A percentile compares a stretch with the other conserved stretches of the same genome.
phyloP scores from a whole-genome alignment of 2,329 filamentous ascomycete species.

The Colletotrichum sp. region DNA sequence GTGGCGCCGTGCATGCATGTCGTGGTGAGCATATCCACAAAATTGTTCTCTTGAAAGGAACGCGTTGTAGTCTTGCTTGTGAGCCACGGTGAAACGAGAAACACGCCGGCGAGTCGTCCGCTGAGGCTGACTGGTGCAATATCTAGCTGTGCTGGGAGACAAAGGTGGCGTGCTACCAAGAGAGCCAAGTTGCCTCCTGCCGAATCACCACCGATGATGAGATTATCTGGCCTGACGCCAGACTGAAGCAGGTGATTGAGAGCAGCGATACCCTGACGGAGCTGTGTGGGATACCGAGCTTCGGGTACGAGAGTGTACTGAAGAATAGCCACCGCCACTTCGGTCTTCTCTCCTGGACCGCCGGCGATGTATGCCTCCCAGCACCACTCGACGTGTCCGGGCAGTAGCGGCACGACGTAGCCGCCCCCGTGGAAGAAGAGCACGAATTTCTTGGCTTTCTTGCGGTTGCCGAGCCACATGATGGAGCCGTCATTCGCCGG shows the following conservation, averaged over 20 bases:
- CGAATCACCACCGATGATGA: constrained; percentile 40
- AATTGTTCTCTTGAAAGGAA: constrained; percentile 30
- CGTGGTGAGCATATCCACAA: constrained; percentile 37
- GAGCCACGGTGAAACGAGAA: constrained; percentile 38
- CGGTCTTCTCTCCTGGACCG: neutral
- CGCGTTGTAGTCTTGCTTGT: constrained; percentile 21
- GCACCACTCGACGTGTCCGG: constrained; percentile 31
- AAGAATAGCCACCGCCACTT: constrained; percentile 19
- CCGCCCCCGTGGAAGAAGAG: constrained; percentile 36
- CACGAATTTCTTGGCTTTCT: constrained; percentile 29
- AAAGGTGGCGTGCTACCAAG: constrained; percentile 36
- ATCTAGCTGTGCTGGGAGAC: constrained; percentile 31
- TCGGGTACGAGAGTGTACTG: constrained; percentile 22
- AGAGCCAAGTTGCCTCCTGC: constrained; percentile 39
- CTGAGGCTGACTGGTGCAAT: constrained; percentile 26
- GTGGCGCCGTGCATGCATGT: neutral
- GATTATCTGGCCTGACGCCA: constrained; percentile 32
- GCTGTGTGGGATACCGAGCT: constrained; percentile 15
- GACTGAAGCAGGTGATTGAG: constrained; percentile 32
- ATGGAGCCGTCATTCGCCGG: constrained; percentile 20
- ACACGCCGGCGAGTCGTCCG: constrained; percentile 32
- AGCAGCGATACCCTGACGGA: constrained; percentile 25
- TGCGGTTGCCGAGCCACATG: constrained; percentile 33
- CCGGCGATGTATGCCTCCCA: constrained; percentile 26
- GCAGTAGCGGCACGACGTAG: constrained; percentile 25